phyloP scores from a whole-genome alignment of 1,284 basidiomycete species.

The Inonotus obliquus region DNA sequence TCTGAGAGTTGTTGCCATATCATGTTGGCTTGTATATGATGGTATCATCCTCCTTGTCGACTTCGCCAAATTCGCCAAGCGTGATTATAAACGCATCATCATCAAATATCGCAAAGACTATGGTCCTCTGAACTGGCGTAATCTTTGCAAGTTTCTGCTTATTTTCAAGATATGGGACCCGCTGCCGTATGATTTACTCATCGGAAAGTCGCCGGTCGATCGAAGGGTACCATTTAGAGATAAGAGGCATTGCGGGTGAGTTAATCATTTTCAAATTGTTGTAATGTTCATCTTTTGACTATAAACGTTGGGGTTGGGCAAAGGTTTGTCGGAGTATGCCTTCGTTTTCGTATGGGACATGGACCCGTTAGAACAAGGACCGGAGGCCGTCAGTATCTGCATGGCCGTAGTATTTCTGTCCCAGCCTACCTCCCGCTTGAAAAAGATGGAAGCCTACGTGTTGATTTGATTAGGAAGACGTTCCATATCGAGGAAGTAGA shows the following conservation, averaged over 20 bases:
- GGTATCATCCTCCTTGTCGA: background rate
- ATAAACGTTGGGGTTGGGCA: background rate
- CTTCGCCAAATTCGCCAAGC: background rate
- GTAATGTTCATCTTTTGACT: background rate
- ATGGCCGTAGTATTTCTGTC: background rate
- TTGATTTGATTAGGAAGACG: conserved; percentile 6
- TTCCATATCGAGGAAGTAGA: conserved; percentile 16
- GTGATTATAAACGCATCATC: background rate
- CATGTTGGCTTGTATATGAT: background rate
- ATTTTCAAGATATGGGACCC: conserved; percentile 7
- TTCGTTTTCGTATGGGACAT: conserved; percentile 4
- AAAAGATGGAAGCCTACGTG: conserved; percentile 7
- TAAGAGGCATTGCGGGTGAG: background rate
- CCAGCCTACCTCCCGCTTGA: conserved; percentile 9
- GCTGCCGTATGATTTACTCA: conserved; percentile 6
- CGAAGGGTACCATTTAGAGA: background rate
- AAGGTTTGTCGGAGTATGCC: conserved; percentile 1
- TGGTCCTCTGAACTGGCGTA: background rate
- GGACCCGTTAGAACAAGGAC: background rate
- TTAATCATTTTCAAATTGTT: background rate
- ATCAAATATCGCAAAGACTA: background rate
- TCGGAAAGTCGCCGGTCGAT: background rate
- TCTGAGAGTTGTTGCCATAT: background rate
- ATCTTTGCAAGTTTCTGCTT: background rate
- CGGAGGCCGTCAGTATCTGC: background rate